Evolutionary conservation across 169 alveolate species (phyloP), one percentile per base, ranked within the genome.

Genomic region (Eimeria acervulina): DNA sequence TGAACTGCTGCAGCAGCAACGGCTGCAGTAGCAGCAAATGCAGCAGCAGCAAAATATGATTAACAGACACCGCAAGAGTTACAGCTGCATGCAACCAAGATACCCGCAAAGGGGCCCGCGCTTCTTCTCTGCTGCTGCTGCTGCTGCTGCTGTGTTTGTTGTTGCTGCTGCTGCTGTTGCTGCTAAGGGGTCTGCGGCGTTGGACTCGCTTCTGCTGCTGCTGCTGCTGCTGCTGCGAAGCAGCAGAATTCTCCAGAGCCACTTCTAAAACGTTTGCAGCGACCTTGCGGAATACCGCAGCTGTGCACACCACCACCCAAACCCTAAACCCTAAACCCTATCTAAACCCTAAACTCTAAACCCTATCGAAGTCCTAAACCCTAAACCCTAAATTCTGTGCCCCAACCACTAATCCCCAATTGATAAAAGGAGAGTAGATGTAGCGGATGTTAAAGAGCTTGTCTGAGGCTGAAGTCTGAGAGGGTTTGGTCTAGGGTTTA

Each of bases 211-310:
- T 55, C 55, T 78, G 88, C 28, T 78, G 88, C 88, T 78, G 55
- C 85, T 78, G 88, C 88, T 78, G 88, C 88, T 78, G 88, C 88
- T 42, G 88, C 63, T 78, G 66, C 26, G 88, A 19, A 26, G 66
- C 63, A 78, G 88, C 88, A 78, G 88, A 23, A 42, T 55, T 19
- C 63, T 42, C 88, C 55, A 78, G 63, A 21, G 88, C 38, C 1
- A 42, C 21, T 61, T 78, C 88, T 12, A 78, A 40, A 15, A 78
- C 88, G 15, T 78, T 78, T 42, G 38, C 88, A 78, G 88, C 88
- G 7, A 23, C 55, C 31, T 17, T 17, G 66, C 63, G 88, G 33
- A 78, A 78, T 17, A 78, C 63, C 55, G 33, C 88, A 78, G 88
- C 88, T 78, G 88, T 55, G 33, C 55, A 42, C 28, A 40, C 4